These are phyloP conservation scores for Psophocarpus tetragonolobus DNA, from an alignment of 306 rosid genomes.

Conservation along the genomic window DNA sequence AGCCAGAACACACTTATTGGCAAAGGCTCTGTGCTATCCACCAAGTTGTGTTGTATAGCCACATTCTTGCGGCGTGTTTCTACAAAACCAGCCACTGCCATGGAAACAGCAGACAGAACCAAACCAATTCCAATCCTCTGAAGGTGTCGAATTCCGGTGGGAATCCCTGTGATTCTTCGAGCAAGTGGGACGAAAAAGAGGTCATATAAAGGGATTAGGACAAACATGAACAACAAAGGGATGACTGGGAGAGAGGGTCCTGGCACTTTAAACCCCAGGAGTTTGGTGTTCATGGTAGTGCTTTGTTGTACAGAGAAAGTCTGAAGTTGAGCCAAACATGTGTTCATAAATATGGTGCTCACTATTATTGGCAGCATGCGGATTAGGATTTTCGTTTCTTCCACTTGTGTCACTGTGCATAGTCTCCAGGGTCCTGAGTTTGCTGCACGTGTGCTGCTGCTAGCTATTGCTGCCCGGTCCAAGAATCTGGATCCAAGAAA, in stretches of 20 bases:
- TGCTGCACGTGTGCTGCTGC: slow-evolving; percentile 19
- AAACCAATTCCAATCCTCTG: slow-evolving; percentile 76
- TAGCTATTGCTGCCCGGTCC: slow-evolving; percentile 65
- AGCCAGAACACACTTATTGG: slow-evolving; percentile 84
- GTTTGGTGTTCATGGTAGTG: slow-evolving; percentile 58
- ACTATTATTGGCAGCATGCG: slow-evolving; percentile 87
- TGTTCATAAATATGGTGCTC: slow-evolving; percentile 77
- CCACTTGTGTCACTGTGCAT: slow-evolving; percentile 85
- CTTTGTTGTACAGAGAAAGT: slow-evolving; percentile 79
- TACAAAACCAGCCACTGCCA: slow-evolving; percentile 58
- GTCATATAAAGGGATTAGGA: slow-evolving; percentile 72
- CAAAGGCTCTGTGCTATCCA: slow-evolving; percentile 57
- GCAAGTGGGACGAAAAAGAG: slow-evolving; percentile 62
- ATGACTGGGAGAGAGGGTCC: slow-evolving; percentile 69
- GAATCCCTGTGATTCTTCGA: slow-evolving; percentile 74
- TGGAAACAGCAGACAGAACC: slow-evolving; percentile 69
- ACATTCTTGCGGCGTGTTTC: slow-evolving; percentile 59
- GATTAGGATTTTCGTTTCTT: slow-evolving; percentile 79
- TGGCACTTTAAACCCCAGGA: slow-evolving; percentile 66
- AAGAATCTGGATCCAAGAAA: slow-evolving; percentile 51
- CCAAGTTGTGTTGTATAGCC: slow-evolving; percentile 60
- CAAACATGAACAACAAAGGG: slow-evolving; percentile 61
- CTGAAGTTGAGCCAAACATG: slow-evolving; percentile 91
- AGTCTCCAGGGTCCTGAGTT: slow-evolving; percentile 57
- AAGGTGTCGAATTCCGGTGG: slow-evolving; percentile 82